Evolutionary conservation across 306 rosid genomes (phyloP).

Genomic region (Ormosia semicastrata): DNA sequence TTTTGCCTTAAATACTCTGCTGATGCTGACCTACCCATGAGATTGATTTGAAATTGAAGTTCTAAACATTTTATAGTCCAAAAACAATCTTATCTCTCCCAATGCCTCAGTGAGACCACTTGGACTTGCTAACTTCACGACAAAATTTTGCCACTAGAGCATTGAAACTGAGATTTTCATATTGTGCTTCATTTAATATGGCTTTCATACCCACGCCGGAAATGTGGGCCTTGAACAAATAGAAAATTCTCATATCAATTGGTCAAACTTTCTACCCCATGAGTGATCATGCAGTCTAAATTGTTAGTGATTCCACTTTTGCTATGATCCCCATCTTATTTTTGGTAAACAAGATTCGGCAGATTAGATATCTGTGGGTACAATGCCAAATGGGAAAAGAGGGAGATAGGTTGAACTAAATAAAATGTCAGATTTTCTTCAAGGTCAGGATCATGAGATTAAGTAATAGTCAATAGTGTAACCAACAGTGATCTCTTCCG

Average conservation of each 20-base stretch:
- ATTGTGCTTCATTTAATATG: background rate
- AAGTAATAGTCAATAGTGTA: background rate
- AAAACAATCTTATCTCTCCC: background rate
- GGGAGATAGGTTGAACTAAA: too few relatives aligned
- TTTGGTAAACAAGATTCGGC: background rate
- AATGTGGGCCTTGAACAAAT: background rate
- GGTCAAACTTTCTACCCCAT: conserved; percentile 20
- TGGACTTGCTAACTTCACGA: background rate
- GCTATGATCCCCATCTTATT: conserved; percentile 6
- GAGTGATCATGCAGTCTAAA: background rate
- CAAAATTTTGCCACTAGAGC: conserved; percentile 16
- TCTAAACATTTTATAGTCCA: background rate
- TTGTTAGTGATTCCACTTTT: background rate
- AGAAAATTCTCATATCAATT: background rate
- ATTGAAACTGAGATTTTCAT: background rate
- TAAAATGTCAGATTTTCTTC: background rate
- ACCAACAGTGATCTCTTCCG: background rate
- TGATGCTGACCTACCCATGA: background rate
- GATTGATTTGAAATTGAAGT: background rate
- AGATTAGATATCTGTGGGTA: background rate
- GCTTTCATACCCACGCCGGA: background rate
- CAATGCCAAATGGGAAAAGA: background rate
- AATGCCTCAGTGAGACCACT: background rate
- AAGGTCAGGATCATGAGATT: background rate
- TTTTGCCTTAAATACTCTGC: background rate